These are phyloP conservation scores for Penicillium canariense DNA, from an alignment of 495 filamentous ascomycete species.

Conservation along the genomic window DNA sequence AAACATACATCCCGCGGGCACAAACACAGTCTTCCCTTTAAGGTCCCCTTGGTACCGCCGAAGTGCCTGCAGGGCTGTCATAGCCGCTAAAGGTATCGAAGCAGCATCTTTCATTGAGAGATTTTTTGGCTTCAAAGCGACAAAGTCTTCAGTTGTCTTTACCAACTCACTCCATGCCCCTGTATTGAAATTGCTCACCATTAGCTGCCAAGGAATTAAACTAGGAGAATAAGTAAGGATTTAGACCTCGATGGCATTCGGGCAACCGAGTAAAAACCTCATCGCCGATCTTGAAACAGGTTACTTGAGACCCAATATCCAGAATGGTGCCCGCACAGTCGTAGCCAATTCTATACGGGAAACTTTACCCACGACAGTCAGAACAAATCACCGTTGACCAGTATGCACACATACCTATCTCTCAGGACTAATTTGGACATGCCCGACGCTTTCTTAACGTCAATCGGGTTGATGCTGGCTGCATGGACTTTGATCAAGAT, in stretches of 20 bases:
- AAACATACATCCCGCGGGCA: constrained; percentile 43
- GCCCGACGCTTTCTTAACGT: constrained; percentile 46
- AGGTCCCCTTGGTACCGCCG: constrained; percentile 36
- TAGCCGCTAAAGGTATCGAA: constrained; percentile 36
- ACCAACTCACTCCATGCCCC: constrained; percentile 40
- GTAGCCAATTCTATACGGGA: constrained; percentile 42
- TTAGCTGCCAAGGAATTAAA: neutral
- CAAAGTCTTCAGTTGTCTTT: constrained; percentile 31
- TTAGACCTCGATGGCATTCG: constrained; percentile 28
- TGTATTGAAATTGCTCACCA: neutral
- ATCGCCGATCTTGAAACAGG: constrained; percentile 47
- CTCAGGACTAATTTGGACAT: constrained; percentile 28
- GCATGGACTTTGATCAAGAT: constrained; percentile 53
- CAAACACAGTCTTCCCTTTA: constrained; percentile 54
- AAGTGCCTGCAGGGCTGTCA: constrained; percentile 46
- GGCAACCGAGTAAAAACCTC: constrained; percentile 46
- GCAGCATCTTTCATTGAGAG: constrained; percentile 42
- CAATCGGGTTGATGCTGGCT: constrained; percentile 47
- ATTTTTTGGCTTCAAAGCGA: constrained; percentile 38
- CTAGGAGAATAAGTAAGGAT: too few relatives aligned
- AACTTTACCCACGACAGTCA: constrained; percentile 17
- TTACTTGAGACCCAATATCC: constrained; percentile 41
- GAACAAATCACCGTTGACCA: constrained; percentile 4
- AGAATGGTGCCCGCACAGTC: constrained; percentile 49
- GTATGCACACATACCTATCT: constrained; percentile 27